These are phyloP conservation scores for Stephanodiscus minutulus DNA, from an alignment of 108 stramenopile genomes.

Conservation along the genomic window DNA sequence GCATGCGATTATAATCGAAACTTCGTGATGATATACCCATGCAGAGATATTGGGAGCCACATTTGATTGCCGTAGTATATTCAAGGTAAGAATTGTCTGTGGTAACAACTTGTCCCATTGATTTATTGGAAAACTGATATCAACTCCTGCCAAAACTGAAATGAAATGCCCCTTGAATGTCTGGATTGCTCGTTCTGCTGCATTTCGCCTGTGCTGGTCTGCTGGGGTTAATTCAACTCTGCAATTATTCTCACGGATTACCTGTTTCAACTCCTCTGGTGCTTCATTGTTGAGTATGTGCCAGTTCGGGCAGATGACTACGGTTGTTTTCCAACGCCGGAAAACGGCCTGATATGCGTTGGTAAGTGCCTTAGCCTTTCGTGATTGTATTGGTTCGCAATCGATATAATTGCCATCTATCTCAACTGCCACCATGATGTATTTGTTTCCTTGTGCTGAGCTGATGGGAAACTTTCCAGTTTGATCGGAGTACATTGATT, in stretches of 20 bases:
- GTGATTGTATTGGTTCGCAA: slow-evolving; percentile 7
- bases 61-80: slow-evolving; percentile 16
- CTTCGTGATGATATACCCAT: background rate
- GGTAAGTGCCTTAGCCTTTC: background rate
- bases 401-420: background rate
- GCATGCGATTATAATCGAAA: slow-evolving; percentile 48
- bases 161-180: slow-evolving; percentile 38
- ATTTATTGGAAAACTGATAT: too few species aligned
- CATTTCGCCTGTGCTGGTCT: slow-evolving; percentile 42
- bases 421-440: slow-evolving; percentile 4
- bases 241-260: background rate
- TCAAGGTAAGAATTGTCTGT: background rate
- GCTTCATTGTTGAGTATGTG: too few species aligned
- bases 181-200: slow-evolving; percentile 51
- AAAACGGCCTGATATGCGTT: background rate
- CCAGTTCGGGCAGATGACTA: background rate
- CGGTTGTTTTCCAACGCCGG: background rate
- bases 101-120: too few species aligned
- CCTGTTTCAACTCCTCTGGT: background rate
- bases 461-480: slow-evolving; percentile 8
- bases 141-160: slow-evolving; percentile 40
- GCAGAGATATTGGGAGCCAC: too few species aligned
- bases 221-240: slow-evolving; percentile 43
- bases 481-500: slow-evolving; percentile 22
- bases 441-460: slow-evolving; percentile 8